A percentile compares a stretch with the other conserved stretches of the same genome.
phyloP scores from a whole-genome alignment of 805 yeast species.

The Citeromyces matritensis region DNA sequence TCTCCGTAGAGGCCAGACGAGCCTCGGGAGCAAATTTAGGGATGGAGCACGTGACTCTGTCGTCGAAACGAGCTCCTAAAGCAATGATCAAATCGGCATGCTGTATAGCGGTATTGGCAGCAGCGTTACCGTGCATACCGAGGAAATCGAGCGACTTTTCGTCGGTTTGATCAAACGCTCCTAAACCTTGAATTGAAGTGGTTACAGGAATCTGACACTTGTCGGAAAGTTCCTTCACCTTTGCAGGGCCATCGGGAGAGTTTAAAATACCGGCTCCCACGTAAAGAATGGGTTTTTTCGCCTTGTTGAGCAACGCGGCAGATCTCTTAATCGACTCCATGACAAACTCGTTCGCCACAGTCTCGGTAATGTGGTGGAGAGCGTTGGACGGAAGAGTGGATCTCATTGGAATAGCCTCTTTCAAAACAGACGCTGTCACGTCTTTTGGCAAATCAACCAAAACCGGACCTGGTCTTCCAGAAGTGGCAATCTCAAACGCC shows the following conservation, averaged over 20 bases:
- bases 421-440: conserved; percentile 84
- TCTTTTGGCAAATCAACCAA: conserved; percentile 96
- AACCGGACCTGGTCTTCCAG: conserved; percentile 98
- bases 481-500: conserved; percentile 91
- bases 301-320: conserved; percentile 63
- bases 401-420: conserved; percentile 71
- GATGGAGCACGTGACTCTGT: conserved; percentile 87
- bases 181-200: conserved; percentile 86
- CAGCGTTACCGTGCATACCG: conserved; percentile 97
- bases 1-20: conserved; percentile 72
- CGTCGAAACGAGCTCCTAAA: conserved; percentile 95
- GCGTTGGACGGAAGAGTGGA: conserved; percentile 67
- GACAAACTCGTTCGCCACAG: conserved; percentile 62
- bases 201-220: conserved; percentile 93
- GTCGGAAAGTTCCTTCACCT: conserved; percentile 74
- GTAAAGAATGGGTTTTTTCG: conserved; percentile 79
- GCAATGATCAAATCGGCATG: conserved; percentile 88
- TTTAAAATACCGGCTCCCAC: conserved; percentile 88
- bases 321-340: conserved; percentile 60
- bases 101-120: conserved; percentile 91
- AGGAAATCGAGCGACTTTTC: conserved; percentile 87
- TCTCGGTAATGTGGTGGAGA: conserved; percentile 51
- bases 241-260: conserved; percentile 63
- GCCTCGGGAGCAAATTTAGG: conserved; percentile 90
- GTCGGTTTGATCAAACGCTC: conserved; percentile 88